Evolutionary conservation across 2,329 filamentous ascomycete genomes (phyloP), one percentile per base, ranked within the genome.

Genomic region (Colletotrichum theobromicola): DNA sequence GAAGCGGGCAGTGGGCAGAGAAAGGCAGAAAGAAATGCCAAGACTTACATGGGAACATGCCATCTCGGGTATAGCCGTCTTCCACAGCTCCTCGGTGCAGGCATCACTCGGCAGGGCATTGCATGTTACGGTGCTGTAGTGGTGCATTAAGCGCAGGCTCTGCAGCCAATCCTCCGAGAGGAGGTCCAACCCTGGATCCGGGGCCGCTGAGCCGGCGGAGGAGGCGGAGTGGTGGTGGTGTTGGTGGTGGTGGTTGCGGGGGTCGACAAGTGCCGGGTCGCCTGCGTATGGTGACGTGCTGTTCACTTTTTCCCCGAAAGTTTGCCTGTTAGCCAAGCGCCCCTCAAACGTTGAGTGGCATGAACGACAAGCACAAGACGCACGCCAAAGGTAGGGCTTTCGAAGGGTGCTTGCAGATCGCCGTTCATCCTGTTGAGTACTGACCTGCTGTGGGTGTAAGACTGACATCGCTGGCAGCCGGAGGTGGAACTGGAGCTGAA

Each of bases 101-200:
- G 69, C 35, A 13, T 80, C 78, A 0, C n/a, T 32, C 0, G 82
- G 82, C 2, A 84, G 70, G 2, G 80, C 81, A 12, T 77, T 67
- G 55, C 77, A 81, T 2, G 82, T 81, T 3, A 70, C 76, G 15
- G 80, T 77, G 8, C 79, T 81, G 68, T 80, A 84, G 55, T 84
- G 82, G 58, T 85, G 82, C 77, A 85, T 80, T 46, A 84, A 77
- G 70, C 82, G 80, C 13, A 85, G 80, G 65, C 84, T 83, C 5
- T 79, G 77, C 8, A 82, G 78, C 82, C 82, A 84, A 58, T 53
- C 78, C 73, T 68, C 67, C 74, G 78, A 63, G 50, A 73, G 35
- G 79, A 74, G 42, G 79, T 76, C 62, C 78, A 77, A 5, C 71
- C 42, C 42, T 50, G 37, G 77, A 72, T 66, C 67, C 7, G 67